Evolutionary conservation across 1,284 basidiomycete species (phyloP).

Genomic region (Butyriboletus appendiculatus): DNA sequence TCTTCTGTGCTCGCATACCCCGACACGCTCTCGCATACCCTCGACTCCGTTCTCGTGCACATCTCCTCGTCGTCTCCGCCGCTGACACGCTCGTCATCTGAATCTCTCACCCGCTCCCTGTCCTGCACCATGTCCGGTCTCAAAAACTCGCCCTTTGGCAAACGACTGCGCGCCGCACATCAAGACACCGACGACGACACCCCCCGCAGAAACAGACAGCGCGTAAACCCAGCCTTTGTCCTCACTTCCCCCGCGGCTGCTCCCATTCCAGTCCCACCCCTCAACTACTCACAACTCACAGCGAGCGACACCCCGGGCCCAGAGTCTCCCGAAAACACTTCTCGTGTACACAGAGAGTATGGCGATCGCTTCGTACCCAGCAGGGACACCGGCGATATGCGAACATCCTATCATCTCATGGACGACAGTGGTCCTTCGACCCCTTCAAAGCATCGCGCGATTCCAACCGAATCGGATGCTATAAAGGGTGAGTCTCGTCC

Average conservation of each 20-base stretch:
- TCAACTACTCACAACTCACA: constrained; percentile 52
- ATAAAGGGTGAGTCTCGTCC: constrained; percentile 55
- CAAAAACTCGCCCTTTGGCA: constrained; percentile 80
- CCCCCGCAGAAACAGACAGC: constrained; percentile 51
- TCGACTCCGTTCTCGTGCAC: constrained; percentile 44
- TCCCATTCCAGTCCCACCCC: constrained; percentile 50
- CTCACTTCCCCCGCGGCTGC: constrained; percentile 18
- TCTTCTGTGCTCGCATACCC: constrained; percentile 22
- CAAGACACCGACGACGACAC: constrained; percentile 55
- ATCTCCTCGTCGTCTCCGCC: constrained; percentile 34
- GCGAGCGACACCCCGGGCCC: constrained; percentile 57
- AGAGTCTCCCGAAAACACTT: constrained; percentile 50
- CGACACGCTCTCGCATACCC: not conserved
- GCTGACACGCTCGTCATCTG: constrained; percentile 51
- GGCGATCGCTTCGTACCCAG: constrained; percentile 79
- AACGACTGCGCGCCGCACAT: constrained; percentile 69
- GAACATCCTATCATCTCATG: constrained; percentile 75
- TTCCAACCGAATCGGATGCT: constrained; percentile 78
- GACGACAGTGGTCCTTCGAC: constrained; percentile 67
- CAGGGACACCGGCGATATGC: constrained; percentile 70
- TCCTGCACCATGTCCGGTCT: constrained; percentile 58
- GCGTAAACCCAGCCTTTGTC: constrained; percentile 49
- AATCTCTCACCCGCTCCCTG: constrained; percentile 19
- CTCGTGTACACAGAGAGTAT: constrained; percentile 52
- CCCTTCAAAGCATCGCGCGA: constrained; percentile 67